Conservation (phyloP, 1,284 basidiomycete species). For the Marasmius oreades region DNA sequence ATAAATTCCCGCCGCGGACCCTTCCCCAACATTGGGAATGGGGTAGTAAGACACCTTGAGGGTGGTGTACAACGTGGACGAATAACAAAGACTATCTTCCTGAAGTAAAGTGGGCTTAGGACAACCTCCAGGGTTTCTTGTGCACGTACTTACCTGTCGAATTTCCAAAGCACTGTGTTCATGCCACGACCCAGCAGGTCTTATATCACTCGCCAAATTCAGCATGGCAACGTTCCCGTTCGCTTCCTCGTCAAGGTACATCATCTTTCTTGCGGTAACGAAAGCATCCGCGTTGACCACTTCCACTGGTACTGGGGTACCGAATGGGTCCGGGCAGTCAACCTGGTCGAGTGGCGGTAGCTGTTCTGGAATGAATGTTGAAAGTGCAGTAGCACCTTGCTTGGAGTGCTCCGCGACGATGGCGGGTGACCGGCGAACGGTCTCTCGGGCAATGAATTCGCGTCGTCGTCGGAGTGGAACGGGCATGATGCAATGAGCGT, state of each 20-base stretch:
- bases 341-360: constrained; percentile 26
- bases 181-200: constrained; percentile 34
- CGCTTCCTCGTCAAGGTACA: constrained; percentile 23
- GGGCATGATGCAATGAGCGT: background rate
- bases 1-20: constrained; percentile 37
- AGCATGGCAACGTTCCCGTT: constrained; percentile 33
- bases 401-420: constrained; percentile 26
- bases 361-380: constrained; percentile 30
- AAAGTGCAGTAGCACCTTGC: constrained; percentile 32
- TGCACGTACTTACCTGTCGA: constrained; percentile 31
- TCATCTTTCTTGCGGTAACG: constrained; percentile 30
- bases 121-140: background rate
- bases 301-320: constrained; percentile 20
- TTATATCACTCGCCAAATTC: constrained; percentile 40
- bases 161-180: constrained; percentile 28
- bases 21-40: constrained; percentile 41
- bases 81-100: constrained; percentile 45
- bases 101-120: constrained; percentile 15
- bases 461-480: background rate
- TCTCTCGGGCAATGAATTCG: constrained; percentile 29
- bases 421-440: constrained; percentile 24
- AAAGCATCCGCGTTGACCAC: constrained; percentile 38
- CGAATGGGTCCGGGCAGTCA: constrained; percentile 19
- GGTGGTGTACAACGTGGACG: constrained; percentile 41
- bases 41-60: constrained; percentile 40